Conservation (phyloP, 2,329 filamentous ascomycete genomes). For the Nothopassalora personata region DNA sequence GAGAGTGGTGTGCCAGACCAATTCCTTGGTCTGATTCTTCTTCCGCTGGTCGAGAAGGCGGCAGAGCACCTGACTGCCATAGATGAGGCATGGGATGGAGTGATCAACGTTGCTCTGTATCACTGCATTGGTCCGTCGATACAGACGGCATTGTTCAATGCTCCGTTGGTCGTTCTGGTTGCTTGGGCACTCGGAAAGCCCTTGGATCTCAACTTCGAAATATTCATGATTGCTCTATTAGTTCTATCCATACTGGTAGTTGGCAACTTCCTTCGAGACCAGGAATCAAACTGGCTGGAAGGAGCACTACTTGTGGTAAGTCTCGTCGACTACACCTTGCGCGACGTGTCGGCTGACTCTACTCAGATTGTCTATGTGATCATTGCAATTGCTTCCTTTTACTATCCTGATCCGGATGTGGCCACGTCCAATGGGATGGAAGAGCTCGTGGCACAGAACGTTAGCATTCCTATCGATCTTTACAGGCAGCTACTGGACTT, state of each 20-base stretch:
- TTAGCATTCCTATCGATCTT: constrained; percentile 15
- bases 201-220: constrained; percentile 78
- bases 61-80: constrained; percentile 78
- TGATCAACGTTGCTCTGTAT: constrained; percentile 71
- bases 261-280: constrained; percentile 75
- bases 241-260: constrained; percentile 67
- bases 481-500: constrained; percentile 16
- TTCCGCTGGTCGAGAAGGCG: constrained; percentile 77
- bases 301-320: constrained; percentile 64
- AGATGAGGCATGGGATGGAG: constrained; percentile 76
- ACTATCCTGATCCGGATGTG: constrained; percentile 51
- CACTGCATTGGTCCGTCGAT: constrained; percentile 82
- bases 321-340: not conserved
- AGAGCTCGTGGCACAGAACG: constrained; percentile 7
- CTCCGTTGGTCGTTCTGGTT: constrained; percentile 73
- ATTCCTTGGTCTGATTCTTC: constrained; percentile 66
- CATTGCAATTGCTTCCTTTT: constrained; percentile 57
- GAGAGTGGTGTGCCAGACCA: constrained; percentile 49
- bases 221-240: constrained; percentile 79
- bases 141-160: constrained; percentile 84
- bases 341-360: not conserved
- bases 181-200: constrained; percentile 64
- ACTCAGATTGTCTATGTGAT: constrained; percentile 54
- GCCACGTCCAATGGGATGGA: constrained; percentile 17
- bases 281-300: constrained; percentile 86